Conservation (phyloP, 2,329 filamentous ascomycete genomes). For the Colletotrichum ledebouriae region DNA sequence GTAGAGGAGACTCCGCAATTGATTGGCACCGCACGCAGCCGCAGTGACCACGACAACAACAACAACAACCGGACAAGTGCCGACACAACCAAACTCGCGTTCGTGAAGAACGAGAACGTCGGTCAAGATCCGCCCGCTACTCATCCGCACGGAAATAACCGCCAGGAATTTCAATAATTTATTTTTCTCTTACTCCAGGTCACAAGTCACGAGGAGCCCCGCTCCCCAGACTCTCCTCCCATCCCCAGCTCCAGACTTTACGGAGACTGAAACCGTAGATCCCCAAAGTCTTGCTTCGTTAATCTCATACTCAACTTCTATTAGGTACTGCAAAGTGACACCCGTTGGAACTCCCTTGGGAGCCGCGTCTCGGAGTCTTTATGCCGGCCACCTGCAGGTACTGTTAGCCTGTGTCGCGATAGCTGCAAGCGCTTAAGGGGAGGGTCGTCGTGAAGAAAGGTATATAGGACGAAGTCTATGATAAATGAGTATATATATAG, state of each 20-base stretch:
- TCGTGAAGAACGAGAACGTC: neutral
- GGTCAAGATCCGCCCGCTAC: constrained; percentile 5
- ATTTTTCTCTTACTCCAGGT: neutral
- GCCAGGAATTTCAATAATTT: neutral
- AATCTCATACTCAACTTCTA: constrained; percentile 2
- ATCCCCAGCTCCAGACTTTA: neutral
- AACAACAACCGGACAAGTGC: too few species aligned
- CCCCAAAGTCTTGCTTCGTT: constrained; percentile 11
- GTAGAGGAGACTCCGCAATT: neutral
- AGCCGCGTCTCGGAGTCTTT: constrained; percentile 35
- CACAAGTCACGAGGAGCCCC: constrained; percentile 10
- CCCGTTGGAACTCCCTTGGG: constrained; percentile 6
- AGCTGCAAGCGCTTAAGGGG: too few species aligned
- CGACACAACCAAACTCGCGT: neutral
- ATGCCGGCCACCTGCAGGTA: constrained; percentile 13
- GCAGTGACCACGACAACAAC: too few species aligned
- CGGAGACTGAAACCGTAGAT: constrained; percentile 25
- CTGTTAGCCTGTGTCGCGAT: too few species aligned
- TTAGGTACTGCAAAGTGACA: too few species aligned
- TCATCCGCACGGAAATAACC: constrained; percentile 20
- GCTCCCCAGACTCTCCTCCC: neutral
- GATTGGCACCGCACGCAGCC: neutral
- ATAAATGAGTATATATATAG: too few species aligned
- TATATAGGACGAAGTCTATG: too few species aligned
- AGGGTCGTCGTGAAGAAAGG: too few species aligned